Conservation (phyloP, 495 filamentous ascomycete species). For the Lophium mytilinum region DNA sequence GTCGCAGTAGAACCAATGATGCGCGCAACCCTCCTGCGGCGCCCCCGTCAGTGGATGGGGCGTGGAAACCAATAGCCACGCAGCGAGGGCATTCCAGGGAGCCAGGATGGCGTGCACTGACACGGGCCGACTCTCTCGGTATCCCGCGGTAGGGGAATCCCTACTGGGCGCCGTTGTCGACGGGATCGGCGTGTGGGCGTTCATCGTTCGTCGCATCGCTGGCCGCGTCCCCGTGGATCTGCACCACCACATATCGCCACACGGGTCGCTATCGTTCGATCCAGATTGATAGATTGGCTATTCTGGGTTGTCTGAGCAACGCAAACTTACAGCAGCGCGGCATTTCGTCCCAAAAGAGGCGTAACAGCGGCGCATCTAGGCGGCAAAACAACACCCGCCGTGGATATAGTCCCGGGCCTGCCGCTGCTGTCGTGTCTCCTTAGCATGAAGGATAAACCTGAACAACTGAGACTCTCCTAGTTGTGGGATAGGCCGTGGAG, state of each 20-base stretch:
- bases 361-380: neutral
- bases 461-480: neutral
- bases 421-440: slow-evolving; percentile 1
- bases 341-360: neutral
- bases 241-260: neutral
- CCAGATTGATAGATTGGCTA: neutral
- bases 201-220: neutral
- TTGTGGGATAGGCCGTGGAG: neutral
- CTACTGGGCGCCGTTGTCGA: neutral
- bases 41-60: neutral
- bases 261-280: neutral
- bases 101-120: neutral
- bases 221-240: neutral
- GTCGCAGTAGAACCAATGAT: neutral
- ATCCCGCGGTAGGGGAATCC: neutral
- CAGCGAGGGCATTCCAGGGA: neutral
- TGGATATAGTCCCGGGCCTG: neutral
- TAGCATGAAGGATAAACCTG: neutral
- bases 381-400: neutral
- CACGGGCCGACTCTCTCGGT: neutral
- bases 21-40: neutral
- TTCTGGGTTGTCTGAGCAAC: neutral
- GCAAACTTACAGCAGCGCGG: neutral
- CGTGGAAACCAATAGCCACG: neutral
- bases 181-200: neutral